Percentiles rank a stretch among this genome's conserved stretches.
Conservation (phyloP, 345 rosid genomes). For the Corchorus olitorius region DNA sequence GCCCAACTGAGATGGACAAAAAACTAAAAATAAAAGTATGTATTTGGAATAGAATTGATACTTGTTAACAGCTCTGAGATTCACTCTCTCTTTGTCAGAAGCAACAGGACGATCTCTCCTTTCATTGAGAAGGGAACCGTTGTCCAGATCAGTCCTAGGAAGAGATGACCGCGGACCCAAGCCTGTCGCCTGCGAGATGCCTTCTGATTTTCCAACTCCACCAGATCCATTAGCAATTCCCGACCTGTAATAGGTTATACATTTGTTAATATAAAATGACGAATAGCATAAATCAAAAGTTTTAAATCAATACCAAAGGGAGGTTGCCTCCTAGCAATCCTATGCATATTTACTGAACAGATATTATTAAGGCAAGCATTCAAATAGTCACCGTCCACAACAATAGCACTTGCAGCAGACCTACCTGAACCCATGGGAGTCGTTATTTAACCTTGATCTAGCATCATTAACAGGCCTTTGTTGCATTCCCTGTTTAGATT, state of each 20-base stretch:
- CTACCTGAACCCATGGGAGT: conserved; percentile 80
- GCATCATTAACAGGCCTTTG: conserved; percentile 58
- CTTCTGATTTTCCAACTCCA: conserved; percentile 75
- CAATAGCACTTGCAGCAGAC: conserved; percentile 18
- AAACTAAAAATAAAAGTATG: conserved; percentile 17
- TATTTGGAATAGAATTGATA: conserved; percentile 39
- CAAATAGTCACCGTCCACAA: conserved; percentile 18
- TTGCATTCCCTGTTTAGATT: conserved; percentile 70
- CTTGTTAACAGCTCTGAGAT: conserved; percentile 75
- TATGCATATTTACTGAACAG: background rate
- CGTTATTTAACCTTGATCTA: conserved; percentile 67
- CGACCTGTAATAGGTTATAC: conserved; percentile 50
- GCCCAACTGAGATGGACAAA: conserved; percentile 2
- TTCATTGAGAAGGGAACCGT: conserved; percentile 58
- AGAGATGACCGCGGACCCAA: conserved; percentile 59
- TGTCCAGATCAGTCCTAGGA: conserved; percentile 67
- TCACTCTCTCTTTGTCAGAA: conserved; percentile 82
- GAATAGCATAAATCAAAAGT: conserved; percentile 21
- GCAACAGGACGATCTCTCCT: conserved; percentile 74
- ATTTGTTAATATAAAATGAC: conserved; percentile 17
- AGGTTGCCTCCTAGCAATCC: conserved; percentile 9
- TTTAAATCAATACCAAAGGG: conserved; percentile 18
- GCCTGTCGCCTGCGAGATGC: conserved; percentile 55
- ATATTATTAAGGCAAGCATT: conserved; percentile 15
- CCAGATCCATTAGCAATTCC: conserved; percentile 69